These are phyloP conservation scores for Hypericum androsaemum DNA, from an alignment of 345 rosid genomes.

Conservation along the genomic window DNA sequence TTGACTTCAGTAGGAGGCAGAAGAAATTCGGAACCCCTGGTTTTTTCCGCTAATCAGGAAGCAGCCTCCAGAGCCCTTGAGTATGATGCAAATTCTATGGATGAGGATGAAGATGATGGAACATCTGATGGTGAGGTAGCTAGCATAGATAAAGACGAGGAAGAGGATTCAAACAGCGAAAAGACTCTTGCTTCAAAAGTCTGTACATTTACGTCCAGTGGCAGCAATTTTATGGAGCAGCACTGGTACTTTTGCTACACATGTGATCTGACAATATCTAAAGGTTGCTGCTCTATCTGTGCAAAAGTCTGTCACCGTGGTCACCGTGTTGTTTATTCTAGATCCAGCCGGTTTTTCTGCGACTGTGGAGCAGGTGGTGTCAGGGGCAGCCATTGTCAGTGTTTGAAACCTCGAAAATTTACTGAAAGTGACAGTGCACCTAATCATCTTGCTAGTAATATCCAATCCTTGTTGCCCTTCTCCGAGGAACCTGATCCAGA, in stretches of 20 bases:
- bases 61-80: slow-evolving; percentile 63
- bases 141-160: slow-evolving; percentile 95
- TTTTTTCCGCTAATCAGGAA: slow-evolving; percentile 63
- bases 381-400: slow-evolving; percentile 91
- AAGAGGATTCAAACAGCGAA: slow-evolving; percentile 83
- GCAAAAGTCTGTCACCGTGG: slow-evolving; percentile 99
- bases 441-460: slow-evolving; percentile 40
- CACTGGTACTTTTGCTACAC: slow-evolving; percentile 99
- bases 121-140: slow-evolving; percentile 98
- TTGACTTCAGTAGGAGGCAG: slow-evolving; percentile 53
- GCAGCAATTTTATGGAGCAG: slow-evolving; percentile 98
- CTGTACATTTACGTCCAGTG: slow-evolving; percentile 96
- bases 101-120: slow-evolving; percentile 98
- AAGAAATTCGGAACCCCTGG: slow-evolving; percentile 57
- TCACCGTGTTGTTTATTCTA: slow-evolving; percentile 97
- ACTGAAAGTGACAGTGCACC: slow-evolving; percentile 52
- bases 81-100: slow-evolving; percentile 90
- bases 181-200: slow-evolving; percentile 85
- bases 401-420: slow-evolving; percentile 91
- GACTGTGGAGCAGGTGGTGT: slow-evolving; percentile 99
- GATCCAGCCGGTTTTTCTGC: slow-evolving; percentile 91
- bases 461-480: slow-evolving; percentile 66
- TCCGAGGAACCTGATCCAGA: slow-evolving; percentile 72
- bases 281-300: slow-evolving; percentile 97
- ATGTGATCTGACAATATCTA: slow-evolving; percentile 92